These are phyloP conservation scores for Dissophora globulifera DNA, from an alignment of 192 early-diverging fungal genomes.

Conservation along the genomic window DNA sequence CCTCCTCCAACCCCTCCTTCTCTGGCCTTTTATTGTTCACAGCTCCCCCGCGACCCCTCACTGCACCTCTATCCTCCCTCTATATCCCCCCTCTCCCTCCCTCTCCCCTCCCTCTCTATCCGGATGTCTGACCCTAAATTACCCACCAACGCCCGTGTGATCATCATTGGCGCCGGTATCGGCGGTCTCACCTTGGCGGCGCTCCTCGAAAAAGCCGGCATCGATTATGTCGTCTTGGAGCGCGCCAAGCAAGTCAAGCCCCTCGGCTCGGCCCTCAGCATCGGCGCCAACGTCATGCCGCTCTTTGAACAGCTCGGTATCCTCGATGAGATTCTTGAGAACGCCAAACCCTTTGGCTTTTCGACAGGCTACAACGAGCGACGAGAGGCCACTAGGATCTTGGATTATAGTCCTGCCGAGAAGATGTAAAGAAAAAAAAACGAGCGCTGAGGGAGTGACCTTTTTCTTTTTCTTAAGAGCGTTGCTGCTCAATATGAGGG, in stretches of 20 bases:
- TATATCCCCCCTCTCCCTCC: too few relatives aligned
- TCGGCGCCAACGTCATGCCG: constrained; percentile 31
- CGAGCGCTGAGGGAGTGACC: too few relatives aligned
- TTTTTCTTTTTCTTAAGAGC: too few relatives aligned
- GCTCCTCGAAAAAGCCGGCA: constrained; percentile 21
- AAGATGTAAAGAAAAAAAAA: constrained; percentile 19
- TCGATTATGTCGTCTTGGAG: constrained; percentile 30
- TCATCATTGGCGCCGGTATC: constrained; percentile 31
- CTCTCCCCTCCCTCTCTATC: too few relatives aligned
- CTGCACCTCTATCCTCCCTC: not conserved
- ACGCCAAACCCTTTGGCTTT: constrained; percentile 31
- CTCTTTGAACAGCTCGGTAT: constrained; percentile 34
- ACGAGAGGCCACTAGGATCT: constrained; percentile 17
- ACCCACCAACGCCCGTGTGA: constrained; percentile 18
- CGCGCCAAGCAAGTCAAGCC: constrained; percentile 17
- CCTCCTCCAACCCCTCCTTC: too few relatives aligned
- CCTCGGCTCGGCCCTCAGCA: constrained; percentile 21
- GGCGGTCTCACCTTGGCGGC: constrained; percentile 26
- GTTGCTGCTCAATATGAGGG: too few relatives aligned
- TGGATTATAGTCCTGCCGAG: constrained; percentile 36
- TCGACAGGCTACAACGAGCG: constrained; percentile 36
- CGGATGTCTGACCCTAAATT: not conserved
- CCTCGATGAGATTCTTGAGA: constrained; percentile 16
- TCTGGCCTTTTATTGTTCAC: too few relatives aligned
- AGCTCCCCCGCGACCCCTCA: too few relatives aligned